Evolutionary conservation across 805 yeast genomes (phyloP), one percentile per base, ranked within the genome.

Genomic region (Wickerhamiella kurtzmanii): DNA sequence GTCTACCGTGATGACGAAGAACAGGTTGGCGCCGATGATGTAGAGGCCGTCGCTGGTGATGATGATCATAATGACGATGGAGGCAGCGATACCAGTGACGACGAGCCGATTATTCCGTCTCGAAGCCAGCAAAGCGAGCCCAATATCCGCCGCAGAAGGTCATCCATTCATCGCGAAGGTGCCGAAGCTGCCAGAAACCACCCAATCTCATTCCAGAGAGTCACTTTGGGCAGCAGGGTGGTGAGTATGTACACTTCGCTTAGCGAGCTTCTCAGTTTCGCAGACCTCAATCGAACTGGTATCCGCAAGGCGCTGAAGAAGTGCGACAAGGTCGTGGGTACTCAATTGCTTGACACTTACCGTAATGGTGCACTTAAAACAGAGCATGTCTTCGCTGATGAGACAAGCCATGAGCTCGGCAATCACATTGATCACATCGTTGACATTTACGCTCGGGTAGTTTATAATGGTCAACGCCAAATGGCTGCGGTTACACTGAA

Each of bases 301-400:
- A 84, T 89, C 63, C 74, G 83, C 44, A 89, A 89, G 64, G 88
- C 89, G 38, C 72, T 87, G 54, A 89, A 89, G 63, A 89, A 89
- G 64, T 92, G 85, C 62, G 96, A 92, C 65, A 89, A 89, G 62
- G 78, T 84, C 9, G 67, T 85, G 53, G 73, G 75, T 49, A 75
- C 82, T 36, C 62, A 73, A 22, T 66, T 82, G 37, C 79, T 79
- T 56, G 66, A 66, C n/a, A 69, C 67, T 22, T 86, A 83, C 59
- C 64, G 83, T 58, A 58, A 56, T 22, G 59, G 65, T 15, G 63
- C 65, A 41, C 63, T 80, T 25, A 25, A 49, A 9, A 64, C 71
- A 44, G 70, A 82, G 0, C 69, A 74, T 41, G 73, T 80, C 9
- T 89, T 88, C 60, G 56, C 68, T 21, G 67, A 63, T 2, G 58